phyloP scores from a whole-genome alignment of 345 rosid genomes.

The Passiflora organensis region DNA sequence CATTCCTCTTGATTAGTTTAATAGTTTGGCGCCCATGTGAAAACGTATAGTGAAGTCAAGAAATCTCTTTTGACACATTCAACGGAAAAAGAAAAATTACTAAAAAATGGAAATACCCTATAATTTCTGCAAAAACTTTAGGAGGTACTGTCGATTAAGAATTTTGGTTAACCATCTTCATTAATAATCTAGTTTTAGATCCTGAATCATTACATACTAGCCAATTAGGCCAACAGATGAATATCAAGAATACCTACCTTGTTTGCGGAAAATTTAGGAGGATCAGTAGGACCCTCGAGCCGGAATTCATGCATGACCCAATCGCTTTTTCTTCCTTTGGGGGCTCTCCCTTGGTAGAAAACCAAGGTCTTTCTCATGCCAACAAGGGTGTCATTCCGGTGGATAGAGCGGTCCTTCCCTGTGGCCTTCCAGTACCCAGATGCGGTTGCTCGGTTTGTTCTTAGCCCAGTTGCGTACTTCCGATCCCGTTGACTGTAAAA shows the following conservation, averaged over 20 bases:
- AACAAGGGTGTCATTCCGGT: conserved; percentile 49
- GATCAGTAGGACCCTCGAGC: conserved; percentile 45
- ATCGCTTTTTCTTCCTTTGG: conserved; percentile 65
- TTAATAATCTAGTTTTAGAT: too few species aligned
- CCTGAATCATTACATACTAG: too few species aligned
- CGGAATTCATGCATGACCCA: conserved; percentile 99
- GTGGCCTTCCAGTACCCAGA: conserved; percentile 97
- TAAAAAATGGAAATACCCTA: conserved; percentile 2
- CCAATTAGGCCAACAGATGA: too few species aligned
- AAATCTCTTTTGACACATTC: not conserved
- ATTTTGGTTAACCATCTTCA: not conserved
- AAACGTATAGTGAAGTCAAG: conserved; percentile 10
- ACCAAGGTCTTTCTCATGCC: conserved; percentile 96
- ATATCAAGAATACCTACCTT: conserved; percentile 30
- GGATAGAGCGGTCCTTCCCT: conserved; percentile 62
- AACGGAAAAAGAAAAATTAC: not conserved
- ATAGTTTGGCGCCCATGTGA: not conserved
- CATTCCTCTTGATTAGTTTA: not conserved
- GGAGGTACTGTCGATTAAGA: too few species aligned
- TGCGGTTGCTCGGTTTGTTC: conserved; percentile 84
- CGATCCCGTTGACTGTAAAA: conserved; percentile 82
- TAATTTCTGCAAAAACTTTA: conserved; percentile 5
- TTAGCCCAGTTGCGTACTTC: conserved; percentile 81
- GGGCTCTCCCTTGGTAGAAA: conserved; percentile 91
- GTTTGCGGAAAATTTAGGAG: conserved; percentile 25